These are phyloP conservation scores for Tolypocladium ovalisporum DNA, from an alignment of 2,329 filamentous ascomycete genomes.

Conservation along the genomic window DNA sequence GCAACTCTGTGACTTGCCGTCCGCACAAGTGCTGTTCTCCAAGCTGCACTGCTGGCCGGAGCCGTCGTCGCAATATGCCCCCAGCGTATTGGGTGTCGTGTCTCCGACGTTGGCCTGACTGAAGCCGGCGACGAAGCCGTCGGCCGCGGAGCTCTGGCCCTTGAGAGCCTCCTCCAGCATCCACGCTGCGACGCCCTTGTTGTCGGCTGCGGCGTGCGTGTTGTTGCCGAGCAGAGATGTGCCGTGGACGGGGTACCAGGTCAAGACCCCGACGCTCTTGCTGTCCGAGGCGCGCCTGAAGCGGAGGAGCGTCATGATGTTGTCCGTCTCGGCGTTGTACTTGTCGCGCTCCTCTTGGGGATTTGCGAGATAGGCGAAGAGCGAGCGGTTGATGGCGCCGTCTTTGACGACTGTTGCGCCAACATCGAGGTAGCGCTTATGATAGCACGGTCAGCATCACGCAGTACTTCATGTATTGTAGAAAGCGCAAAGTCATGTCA, in stretches of 20 bases:
- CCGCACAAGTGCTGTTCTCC: constrained; percentile 73
- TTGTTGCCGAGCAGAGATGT: constrained; percentile 89
- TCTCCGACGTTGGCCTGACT: constrained; percentile 88
- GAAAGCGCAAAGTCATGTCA: too few species aligned
- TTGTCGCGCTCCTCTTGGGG: constrained; percentile 61
- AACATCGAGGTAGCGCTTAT: constrained; percentile 54
- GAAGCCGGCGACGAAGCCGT: constrained; percentile 79
- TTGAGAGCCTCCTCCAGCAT: constrained; percentile 64
- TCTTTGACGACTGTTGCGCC: constrained; percentile 59
- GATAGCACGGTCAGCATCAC: background rate
- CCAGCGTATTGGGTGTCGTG: constrained; percentile 76
- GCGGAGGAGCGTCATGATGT: constrained; percentile 61
- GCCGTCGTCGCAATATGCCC: constrained; percentile 83
- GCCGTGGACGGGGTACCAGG: constrained; percentile 88
- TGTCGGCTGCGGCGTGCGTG: constrained; percentile 84
- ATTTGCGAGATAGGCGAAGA: constrained; percentile 81
- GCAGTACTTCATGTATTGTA: background rate
- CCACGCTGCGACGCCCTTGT: constrained; percentile 86
- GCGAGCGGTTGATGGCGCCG: constrained; percentile 81
- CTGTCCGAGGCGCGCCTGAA: constrained; percentile 65
- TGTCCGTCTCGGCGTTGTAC: constrained; percentile 49
- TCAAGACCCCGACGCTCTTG: constrained; percentile 70
- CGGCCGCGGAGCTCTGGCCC: constrained; percentile 41
- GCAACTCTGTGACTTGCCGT: constrained; percentile 58
- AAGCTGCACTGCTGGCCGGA: constrained; percentile 60